Conservation (phyloP, 2,329 filamentous ascomycete genomes). For the Bimuria novae-zelandiae region DNA sequence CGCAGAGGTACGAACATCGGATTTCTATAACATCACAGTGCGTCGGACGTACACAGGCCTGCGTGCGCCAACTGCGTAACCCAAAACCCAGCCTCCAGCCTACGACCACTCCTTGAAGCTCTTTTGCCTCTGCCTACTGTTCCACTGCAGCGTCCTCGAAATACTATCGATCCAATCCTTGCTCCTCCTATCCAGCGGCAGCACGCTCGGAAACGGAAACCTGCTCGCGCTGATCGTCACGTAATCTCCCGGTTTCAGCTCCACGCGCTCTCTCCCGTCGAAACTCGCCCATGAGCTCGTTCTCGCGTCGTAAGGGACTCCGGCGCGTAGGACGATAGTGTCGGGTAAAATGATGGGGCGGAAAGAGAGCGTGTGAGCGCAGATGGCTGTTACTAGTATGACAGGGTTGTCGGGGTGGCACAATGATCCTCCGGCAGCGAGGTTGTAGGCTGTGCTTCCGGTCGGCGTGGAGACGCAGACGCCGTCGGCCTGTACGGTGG, state of each 20-base stretch:
- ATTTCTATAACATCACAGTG: too few relatives aligned
- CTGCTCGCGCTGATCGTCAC: slow-evolving; percentile 81
- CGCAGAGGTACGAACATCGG: too few relatives aligned
- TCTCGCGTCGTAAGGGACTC: slow-evolving; percentile 91
- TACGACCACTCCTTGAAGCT: slow-evolving; percentile 39
- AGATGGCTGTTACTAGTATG: slow-evolving; percentile 92
- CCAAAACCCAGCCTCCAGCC: not conserved
- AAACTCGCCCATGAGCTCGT: slow-evolving; percentile 97
- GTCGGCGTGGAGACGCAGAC: slow-evolving; percentile 94
- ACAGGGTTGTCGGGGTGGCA: slow-evolving; percentile 97
- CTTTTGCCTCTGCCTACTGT: slow-evolving; percentile 78
- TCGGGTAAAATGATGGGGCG: slow-evolving; percentile 95
- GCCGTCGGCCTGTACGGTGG: slow-evolving; percentile 89
- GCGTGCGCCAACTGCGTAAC: too few relatives aligned
- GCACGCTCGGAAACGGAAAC: slow-evolving; percentile 79
- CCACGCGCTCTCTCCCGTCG: slow-evolving; percentile 81
- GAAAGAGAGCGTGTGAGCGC: slow-evolving; percentile 92
- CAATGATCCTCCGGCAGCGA: slow-evolving; percentile 91
- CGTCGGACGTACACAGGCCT: too few relatives aligned
- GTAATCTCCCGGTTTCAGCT: slow-evolving; percentile 78
- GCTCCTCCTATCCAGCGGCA: slow-evolving; percentile 68
- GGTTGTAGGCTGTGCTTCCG: slow-evolving; percentile 92
- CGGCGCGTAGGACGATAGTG: slow-evolving; percentile 89
- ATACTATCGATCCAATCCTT: slow-evolving; percentile 87
- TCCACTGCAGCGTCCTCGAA: slow-evolving; percentile 78